These are phyloP conservation scores for Neoboletus subvelutipes DNA, from an alignment of 768 basidiomycete genomes.

Conservation along the genomic window DNA sequence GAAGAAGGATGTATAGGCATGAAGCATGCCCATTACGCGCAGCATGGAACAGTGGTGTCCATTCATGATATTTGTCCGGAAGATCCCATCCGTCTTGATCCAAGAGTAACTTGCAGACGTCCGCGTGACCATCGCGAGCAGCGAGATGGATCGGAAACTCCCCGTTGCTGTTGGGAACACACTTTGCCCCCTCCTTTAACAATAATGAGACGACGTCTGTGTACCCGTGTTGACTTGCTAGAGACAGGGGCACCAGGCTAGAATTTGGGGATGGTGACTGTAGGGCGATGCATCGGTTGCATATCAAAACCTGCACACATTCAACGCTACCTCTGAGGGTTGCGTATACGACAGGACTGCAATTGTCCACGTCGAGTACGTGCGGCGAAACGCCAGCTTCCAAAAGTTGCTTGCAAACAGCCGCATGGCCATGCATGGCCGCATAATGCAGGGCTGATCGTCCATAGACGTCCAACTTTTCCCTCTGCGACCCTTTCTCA, in stretches of 20 bases:
- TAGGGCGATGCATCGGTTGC: conserved; percentile 63
- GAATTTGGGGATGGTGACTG: conserved; percentile 56
- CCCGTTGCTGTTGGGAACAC: conserved; percentile 89
- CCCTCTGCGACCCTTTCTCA: conserved; percentile 63
- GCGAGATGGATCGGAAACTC: conserved; percentile 97
- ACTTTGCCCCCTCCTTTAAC: conserved; percentile 72
- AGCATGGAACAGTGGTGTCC: conserved; percentile 97
- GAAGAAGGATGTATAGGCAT: conserved; percentile 76
- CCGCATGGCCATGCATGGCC: conserved; percentile 85
- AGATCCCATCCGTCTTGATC: conserved; percentile 77
- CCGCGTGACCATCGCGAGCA: conserved; percentile 85
- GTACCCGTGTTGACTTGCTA: conserved; percentile 90
- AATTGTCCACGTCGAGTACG: conserved; percentile 88
- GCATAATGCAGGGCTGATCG: conserved; percentile 95
- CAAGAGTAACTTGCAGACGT: conserved; percentile 78
- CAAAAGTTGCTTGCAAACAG: conserved; percentile 74
- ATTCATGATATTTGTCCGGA: conserved; percentile 96
- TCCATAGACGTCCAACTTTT: conserved; percentile 85
- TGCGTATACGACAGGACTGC: conserved; percentile 91
- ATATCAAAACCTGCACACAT: conserved; percentile 81
- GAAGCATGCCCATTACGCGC: conserved; percentile 78
- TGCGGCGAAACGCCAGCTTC: conserved; percentile 64
- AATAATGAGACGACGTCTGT: conserved; percentile 78
- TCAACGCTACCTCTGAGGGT: conserved; percentile 81
- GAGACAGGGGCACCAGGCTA: conserved; percentile 82